A percentile compares a stretch with the other conserved stretches of the same genome.
Conservation (phyloP, 2,329 filamentous ascomycete species). For the Hymenoscyphus repandus region DNA sequence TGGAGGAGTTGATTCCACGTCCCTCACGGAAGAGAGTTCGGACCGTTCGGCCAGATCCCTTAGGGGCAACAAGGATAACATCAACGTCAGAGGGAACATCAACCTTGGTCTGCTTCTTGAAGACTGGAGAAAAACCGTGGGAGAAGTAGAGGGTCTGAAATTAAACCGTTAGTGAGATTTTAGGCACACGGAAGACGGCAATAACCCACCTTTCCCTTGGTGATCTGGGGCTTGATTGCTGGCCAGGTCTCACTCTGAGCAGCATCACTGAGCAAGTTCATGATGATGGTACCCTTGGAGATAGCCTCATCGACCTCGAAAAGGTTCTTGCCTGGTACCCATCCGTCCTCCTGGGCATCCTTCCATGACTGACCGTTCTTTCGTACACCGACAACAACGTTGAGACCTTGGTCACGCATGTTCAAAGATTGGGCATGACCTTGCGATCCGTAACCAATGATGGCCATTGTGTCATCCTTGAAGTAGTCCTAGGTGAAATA, state of each 20-base stretch:
- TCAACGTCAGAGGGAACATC: slow-evolving; percentile 94
- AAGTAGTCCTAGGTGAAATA: slow-evolving; percentile 74
- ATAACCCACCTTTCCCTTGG: slow-evolving; percentile 82
- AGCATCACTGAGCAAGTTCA: slow-evolving; percentile 98
- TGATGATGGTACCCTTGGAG: slow-evolving; percentile 86
- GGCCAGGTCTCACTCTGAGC: slow-evolving; percentile 99
- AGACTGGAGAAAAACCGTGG: slow-evolving; percentile 99
- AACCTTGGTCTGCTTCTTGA: slow-evolving; percentile 99
- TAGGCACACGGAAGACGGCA: slow-evolving; percentile 1
- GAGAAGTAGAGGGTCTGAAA: slow-evolving; percentile 97
- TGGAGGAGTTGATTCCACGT: slow-evolving; percentile 98
- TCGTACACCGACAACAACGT: slow-evolving; percentile 97
- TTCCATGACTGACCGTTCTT: slow-evolving; percentile 99
- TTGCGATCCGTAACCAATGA: slow-evolving; percentile 98
- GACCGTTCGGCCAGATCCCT: slow-evolving; percentile 97
- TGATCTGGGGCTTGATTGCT: slow-evolving; percentile 93
- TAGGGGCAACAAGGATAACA: slow-evolving; percentile 98
- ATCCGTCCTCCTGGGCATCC: slow-evolving; percentile 94
- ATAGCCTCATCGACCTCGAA: slow-evolving; percentile 99
- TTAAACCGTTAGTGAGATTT: background rate
- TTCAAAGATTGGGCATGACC: slow-evolving; percentile 99
- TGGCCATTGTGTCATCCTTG: slow-evolving; percentile 98
- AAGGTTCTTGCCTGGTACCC: slow-evolving; percentile 97
- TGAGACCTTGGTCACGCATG: slow-evolving; percentile 98
- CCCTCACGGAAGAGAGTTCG: slow-evolving; percentile 98